Evolutionary conservation across 1,284 basidiomycete species (phyloP).

Genomic region (Clitocybe nebularis): DNA sequence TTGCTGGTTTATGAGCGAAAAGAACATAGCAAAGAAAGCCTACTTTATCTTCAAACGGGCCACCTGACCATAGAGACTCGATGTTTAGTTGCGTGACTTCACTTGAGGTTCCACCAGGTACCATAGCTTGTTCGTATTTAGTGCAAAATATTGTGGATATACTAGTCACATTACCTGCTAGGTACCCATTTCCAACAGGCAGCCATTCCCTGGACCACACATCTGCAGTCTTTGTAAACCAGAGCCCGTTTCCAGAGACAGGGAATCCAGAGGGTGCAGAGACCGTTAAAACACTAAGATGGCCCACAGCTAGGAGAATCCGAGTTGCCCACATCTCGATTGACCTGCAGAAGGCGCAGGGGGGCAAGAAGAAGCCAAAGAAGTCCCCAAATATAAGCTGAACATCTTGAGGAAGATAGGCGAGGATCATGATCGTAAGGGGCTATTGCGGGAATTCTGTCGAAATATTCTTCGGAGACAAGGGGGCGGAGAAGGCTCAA

Average conservation of each 20-base stretch:
- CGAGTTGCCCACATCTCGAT: slow-evolving; percentile 23
- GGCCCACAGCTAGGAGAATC: slow-evolving; percentile 18
- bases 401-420: slow-evolving; percentile 8
- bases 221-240: slow-evolving; percentile 53
- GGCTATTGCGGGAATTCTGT: not conserved
- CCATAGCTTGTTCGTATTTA: slow-evolving; percentile 45
- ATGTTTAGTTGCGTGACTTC: slow-evolving; percentile 69
- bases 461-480: not conserved
- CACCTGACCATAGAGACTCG: slow-evolving; percentile 74
- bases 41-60: slow-evolving; percentile 61
- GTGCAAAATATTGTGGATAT: not conserved
- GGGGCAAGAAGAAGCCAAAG: slow-evolving; percentile 12
- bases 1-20: slow-evolving; percentile 5
- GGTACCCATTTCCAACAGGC: slow-evolving; percentile 71
- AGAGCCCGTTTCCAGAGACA: slow-evolving; percentile 66
- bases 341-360: slow-evolving; percentile 10
- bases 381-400: slow-evolving; percentile 16
- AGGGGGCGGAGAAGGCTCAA: no score
- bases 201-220: slow-evolving; percentile 59
- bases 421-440: slow-evolving; percentile 17
- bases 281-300: slow-evolving; percentile 17
- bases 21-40: slow-evolving; percentile 6
- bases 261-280: slow-evolving; percentile 55
- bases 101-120: slow-evolving; percentile 54
- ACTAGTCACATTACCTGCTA: slow-evolving; percentile 46